Evolutionary conservation across 371 early-diverging fungal genomes (phyloP).

Genomic region (Lichtheimia ornata): DNA sequence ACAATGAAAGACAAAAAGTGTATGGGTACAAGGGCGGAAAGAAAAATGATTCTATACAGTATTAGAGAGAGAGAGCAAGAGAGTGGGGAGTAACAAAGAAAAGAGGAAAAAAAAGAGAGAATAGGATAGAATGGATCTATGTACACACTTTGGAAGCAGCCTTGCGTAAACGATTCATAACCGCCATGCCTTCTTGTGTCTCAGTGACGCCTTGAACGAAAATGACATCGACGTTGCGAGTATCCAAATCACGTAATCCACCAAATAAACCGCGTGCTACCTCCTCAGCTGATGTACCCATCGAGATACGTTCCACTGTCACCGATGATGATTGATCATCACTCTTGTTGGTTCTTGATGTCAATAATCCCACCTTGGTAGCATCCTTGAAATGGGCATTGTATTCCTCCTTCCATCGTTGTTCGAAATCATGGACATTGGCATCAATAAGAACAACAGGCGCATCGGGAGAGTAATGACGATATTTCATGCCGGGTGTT

Average conservation of each 20-base stretch:
- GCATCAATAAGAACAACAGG: slow-evolving; percentile 78
- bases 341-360: not conserved
- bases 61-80: not conserved
- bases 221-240: slow-evolving; percentile 70
- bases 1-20: no score
- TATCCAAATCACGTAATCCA: slow-evolving; percentile 84
- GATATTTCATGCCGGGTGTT: slow-evolving; percentile 99
- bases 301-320: slow-evolving; percentile 25
- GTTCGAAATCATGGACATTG: slow-evolving; percentile 20
- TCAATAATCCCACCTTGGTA: slow-evolving; percentile 22
- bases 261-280: slow-evolving; percentile 85
- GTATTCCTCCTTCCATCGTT: slow-evolving; percentile 26
- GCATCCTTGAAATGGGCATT: not conserved
- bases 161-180: slow-evolving; percentile 97
- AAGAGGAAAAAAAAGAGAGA: not conserved
- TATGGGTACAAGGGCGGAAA: no score
- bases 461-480: slow-evolving; percentile 97
- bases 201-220: slow-evolving; percentile 90
- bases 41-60: no score
- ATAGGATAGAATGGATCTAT: not conserved
- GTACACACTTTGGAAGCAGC: slow-evolving; percentile 64
- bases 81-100: not conserved
- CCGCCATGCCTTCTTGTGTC: slow-evolving; percentile 87
- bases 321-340: slow-evolving; percentile 16
- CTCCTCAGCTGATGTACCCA: slow-evolving; percentile 56